phyloP scores from a whole-genome alignment of 306 rosid species.

The Oemleria cerasiformis region DNA sequence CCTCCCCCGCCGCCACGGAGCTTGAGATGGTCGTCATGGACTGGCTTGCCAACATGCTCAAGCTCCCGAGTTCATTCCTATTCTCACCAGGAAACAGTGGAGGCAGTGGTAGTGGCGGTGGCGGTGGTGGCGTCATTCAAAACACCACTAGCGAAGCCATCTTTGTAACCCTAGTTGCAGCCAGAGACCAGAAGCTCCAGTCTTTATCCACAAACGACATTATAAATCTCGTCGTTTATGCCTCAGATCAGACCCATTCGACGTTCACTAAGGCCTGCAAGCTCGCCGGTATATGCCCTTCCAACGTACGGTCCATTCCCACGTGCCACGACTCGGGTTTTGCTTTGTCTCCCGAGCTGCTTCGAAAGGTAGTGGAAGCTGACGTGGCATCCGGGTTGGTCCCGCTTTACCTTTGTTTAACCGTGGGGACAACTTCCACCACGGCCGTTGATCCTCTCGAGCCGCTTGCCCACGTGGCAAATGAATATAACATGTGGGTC shows the following conservation, averaged over 20 bases:
- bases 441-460: conserved; percentile 49
- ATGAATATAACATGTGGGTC: conserved; percentile 43
- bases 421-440: conserved; percentile 55
- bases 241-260: conserved; percentile 67
- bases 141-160: conserved; percentile 59
- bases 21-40: conserved; percentile 59
- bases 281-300: conserved; percentile 45
- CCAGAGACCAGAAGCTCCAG: conserved; percentile 36
- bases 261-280: conserved; percentile 47
- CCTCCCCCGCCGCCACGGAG: conserved; percentile 69
- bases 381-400: conserved; percentile 46
- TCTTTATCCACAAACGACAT: conserved; percentile 16
- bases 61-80: conserved; percentile 40
- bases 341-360: conserved; percentile 34
- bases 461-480: conserved; percentile 41
- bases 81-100: conserved; percentile 16
- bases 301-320: conserved; percentile 32
- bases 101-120: conserved; percentile 37
- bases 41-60: conserved; percentile 55
- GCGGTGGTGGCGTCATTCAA: conserved; percentile 52
- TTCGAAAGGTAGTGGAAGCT: conserved; percentile 17
- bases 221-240: conserved; percentile 47
- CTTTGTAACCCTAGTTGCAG: conserved; percentile 56
- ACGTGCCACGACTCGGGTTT: conserved; percentile 25
- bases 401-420: conserved; percentile 53